phyloP scores from a whole-genome alignment of 352 stramenopile species.

The Pythium myriotylum region DNA sequence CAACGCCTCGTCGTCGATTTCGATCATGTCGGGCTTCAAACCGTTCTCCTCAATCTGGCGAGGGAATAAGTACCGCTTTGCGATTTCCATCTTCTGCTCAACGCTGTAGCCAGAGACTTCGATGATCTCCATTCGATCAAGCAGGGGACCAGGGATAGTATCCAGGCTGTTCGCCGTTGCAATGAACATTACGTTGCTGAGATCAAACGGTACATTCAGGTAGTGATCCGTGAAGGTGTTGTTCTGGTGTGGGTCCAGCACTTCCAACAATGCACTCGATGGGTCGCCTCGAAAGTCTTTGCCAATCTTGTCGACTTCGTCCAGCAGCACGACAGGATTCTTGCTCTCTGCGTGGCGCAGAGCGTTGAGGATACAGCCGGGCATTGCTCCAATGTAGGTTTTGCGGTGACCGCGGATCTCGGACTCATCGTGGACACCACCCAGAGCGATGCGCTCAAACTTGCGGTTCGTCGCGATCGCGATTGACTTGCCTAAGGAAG shows the following conservation, averaged over 20 bases:
- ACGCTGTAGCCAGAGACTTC: constrained; percentile 82
- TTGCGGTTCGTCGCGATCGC: constrained; percentile 71
- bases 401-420: constrained; percentile 87
- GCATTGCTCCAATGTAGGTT: constrained; percentile 89
- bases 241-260: constrained; percentile 88
- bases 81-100: constrained; percentile 85
- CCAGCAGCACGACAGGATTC: constrained; percentile 80
- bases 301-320: constrained; percentile 89
- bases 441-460: constrained; percentile 76
- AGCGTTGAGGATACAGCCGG: constrained; percentile 79
- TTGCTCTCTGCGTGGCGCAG: constrained; percentile 72
- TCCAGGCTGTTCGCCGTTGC: constrained; percentile 86
- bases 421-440: constrained; percentile 80
- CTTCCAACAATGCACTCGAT: constrained; percentile 75
- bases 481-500: constrained; percentile 81
- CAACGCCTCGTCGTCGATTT: constrained; percentile 62
- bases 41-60: constrained; percentile 80
- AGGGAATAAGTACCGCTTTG: constrained; percentile 72
- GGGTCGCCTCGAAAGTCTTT: constrained; percentile 74
- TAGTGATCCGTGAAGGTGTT: constrained; percentile 88
- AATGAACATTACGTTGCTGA: constrained; percentile 85
- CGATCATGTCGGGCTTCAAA: constrained; percentile 46
- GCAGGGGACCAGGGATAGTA: constrained; percentile 72
- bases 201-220: constrained; percentile 85
- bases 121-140: constrained; percentile 88